phyloP scores from a whole-genome alignment of 768 basidiomycete genomes.

The Fibroporia radiculosa region DNA sequence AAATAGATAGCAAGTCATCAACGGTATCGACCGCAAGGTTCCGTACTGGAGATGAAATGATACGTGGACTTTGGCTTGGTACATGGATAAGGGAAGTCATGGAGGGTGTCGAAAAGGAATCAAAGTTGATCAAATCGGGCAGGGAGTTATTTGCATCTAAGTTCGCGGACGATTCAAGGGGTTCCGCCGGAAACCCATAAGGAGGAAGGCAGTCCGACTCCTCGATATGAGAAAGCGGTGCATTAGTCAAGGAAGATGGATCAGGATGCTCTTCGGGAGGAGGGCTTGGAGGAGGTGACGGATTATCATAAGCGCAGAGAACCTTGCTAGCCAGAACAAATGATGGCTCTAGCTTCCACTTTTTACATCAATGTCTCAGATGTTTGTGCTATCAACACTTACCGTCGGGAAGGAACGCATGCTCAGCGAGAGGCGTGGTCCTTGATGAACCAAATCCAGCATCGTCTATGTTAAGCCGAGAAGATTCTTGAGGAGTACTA shows the following conservation, averaged over 20 bases:
- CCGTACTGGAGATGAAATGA: not conserved
- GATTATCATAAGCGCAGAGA: conserved; percentile 65
- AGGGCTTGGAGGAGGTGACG: conserved; percentile 53
- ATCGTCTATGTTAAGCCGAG: conserved; percentile 7
- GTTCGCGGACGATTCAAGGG: too few species aligned
- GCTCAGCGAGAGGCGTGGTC: conserved; percentile 3
- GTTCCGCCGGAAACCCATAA: too few species aligned
- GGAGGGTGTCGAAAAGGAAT: conserved; percentile 30
- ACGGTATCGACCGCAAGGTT: not conserved
- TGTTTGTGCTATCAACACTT: too few species aligned
- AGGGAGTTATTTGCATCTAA: conserved; percentile 11
- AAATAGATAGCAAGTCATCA: conserved; percentile 19
- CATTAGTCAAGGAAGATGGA: not conserved
- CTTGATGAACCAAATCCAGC: conserved; percentile 18
- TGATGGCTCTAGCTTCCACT: conserved; percentile 52
- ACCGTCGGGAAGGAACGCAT: conserved; percentile 27
- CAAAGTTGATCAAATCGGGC: conserved; percentile 33
- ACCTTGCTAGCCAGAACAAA: conserved; percentile 60
- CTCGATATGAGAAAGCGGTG: not conserved
- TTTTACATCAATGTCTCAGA: too few species aligned
- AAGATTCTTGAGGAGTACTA: too few species aligned
- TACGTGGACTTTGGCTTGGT: not conserved
- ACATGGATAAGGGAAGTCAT: conserved; percentile 5
- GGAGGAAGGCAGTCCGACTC: not conserved
- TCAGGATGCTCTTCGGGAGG: conserved; percentile 10